Conservation (phyloP, 495 filamentous ascomycete genomes). For the Podospora tetraspora region DNA sequence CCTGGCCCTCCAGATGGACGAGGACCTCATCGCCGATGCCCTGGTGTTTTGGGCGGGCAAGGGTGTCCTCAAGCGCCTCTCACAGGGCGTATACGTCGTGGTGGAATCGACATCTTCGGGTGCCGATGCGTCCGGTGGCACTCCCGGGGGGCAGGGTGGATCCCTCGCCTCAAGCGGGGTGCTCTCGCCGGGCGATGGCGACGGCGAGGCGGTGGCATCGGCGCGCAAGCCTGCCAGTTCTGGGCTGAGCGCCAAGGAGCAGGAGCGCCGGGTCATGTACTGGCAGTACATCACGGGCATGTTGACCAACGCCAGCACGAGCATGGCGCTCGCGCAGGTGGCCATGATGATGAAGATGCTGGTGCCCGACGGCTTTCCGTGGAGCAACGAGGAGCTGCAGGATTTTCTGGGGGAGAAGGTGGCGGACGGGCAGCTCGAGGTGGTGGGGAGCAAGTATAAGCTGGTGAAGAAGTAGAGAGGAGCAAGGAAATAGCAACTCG, state of each 20-base stretch:
- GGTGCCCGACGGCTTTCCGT: slow-evolving; percentile 80
- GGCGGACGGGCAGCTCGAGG: slow-evolving; percentile 60
- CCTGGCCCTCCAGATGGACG: slow-evolving; percentile 65
- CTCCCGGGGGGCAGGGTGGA: background rate
- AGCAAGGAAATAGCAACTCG: too few relatives aligned
- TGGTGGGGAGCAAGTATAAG: slow-evolving; percentile 69
- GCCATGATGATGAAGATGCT: slow-evolving; percentile 91
- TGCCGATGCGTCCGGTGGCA: slow-evolving; percentile 24
- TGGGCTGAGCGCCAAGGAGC: slow-evolving; percentile 44
- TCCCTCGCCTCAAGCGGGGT: background rate
- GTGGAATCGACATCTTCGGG: slow-evolving; percentile 35
- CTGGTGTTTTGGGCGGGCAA: slow-evolving; percentile 82
- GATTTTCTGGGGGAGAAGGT: slow-evolving; percentile 76
- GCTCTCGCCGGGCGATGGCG: slow-evolving; percentile 31
- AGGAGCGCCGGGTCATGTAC: slow-evolving; percentile 77
- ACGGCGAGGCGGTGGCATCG: background rate
- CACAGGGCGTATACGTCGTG: slow-evolving; percentile 35
- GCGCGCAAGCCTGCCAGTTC: slow-evolving; percentile 39
- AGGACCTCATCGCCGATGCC: slow-evolving; percentile 66
- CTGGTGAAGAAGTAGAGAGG: slow-evolving; percentile 43
- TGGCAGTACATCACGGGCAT: slow-evolving; percentile 89
- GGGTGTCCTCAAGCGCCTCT: slow-evolving; percentile 61
- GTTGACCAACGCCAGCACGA: slow-evolving; percentile 79
- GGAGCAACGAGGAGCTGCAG: slow-evolving; percentile 64
- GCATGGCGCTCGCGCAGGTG: slow-evolving; percentile 74